Evolutionary conservation across 2,329 filamentous ascomycete species (phyloP).

Genomic region (Sporothrix curviconia): DNA sequence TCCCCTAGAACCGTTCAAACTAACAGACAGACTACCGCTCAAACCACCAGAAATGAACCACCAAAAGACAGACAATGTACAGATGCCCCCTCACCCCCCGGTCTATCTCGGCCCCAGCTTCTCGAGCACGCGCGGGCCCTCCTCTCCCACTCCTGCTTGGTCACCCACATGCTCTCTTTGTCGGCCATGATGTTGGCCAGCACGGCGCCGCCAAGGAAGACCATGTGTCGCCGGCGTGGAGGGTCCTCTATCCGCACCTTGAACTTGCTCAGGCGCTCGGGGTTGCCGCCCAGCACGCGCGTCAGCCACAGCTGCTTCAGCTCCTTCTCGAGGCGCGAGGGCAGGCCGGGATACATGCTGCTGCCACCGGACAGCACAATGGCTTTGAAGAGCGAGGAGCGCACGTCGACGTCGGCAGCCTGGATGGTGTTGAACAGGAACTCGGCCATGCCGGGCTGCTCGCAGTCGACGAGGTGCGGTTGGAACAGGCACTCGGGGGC

Average conservation of each 20-base stretch:
- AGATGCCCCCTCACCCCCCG: too few relatives aligned
- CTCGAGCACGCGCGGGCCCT: conserved; percentile 75
- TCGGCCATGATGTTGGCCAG: conserved; percentile 98
- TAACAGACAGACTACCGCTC: background rate
- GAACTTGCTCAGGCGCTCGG: conserved; percentile 94
- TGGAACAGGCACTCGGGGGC: conserved; percentile 98
- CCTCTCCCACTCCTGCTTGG: conserved; percentile 93
- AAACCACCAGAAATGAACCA: background rate
- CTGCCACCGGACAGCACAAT: conserved; percentile 94
- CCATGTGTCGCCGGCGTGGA: conserved; percentile 93
- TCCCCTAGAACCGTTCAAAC: background rate
- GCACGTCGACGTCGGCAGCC: conserved; percentile 87
- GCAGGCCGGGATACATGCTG: conserved; percentile 98
- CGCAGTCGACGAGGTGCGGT: conserved; percentile 93
- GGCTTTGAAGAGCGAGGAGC: conserved; percentile 90
- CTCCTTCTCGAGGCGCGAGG: conserved; percentile 93
- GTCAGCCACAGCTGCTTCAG: conserved; percentile 98
- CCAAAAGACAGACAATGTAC: background rate
- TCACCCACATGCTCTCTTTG: conserved; percentile 99
- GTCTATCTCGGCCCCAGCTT: conserved; percentile 73
- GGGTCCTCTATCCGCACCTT: conserved; percentile 99
- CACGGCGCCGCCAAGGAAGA: conserved; percentile 93
- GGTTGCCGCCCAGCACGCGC: conserved; percentile 80
- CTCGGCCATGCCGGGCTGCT: conserved; percentile 93
- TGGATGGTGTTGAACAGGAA: conserved; percentile 99